Evolutionary conservation across 1,284 basidiomycete genomes (phyloP), one percentile per base, ranked within the genome.

Genomic region (Sporisorium iseilematis-ciliati): DNA sequence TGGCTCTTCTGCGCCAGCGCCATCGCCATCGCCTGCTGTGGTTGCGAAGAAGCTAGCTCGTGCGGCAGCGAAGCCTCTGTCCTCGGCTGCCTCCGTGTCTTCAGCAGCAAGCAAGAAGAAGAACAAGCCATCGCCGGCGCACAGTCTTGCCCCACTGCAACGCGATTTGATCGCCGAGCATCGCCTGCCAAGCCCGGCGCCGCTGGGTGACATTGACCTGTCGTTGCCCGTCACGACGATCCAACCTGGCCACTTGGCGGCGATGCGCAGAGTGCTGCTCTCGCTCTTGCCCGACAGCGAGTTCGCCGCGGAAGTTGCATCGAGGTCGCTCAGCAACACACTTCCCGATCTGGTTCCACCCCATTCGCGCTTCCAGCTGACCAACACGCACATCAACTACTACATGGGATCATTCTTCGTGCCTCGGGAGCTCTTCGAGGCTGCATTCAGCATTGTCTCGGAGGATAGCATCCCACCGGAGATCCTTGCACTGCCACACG

Each of bases 321-420:
- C 21, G 12, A 59, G 71, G 20, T 41, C 59, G 38, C 57, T 48
- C n/a, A 56, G n/a, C 45, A 48, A 46, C 14, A 21, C 1, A 1
- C 23, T 48, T 10, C 73, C 66, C 0, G 53, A 71, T n/a, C 41
- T 70, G 20, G 7, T 57, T 26, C 67, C 73, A 12, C 67, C 64
- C 6, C 49, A 64, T 16, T 29, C 42, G 57, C 68, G 68, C 7
- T 66, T 72, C 62, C 73, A 76, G 65, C 56, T 76, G n/a, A 76
- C 73, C 2, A 41, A 65, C 40, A 72, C 61, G 41, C 73, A 76
- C 50, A 60, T 72, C 64, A 43, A 68, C 35, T 76, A 76, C 61
- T 76, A 72, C 55, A 57, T 63, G 61, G 54, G 59, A 45, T 25
- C 55, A 7, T 68, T 76, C 21, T 20, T 35, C 35, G 57, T 60